Evolutionary conservation across 495 filamentous ascomycete species (phyloP).

Genomic region (Aspergillus coremiiformis): DNA sequence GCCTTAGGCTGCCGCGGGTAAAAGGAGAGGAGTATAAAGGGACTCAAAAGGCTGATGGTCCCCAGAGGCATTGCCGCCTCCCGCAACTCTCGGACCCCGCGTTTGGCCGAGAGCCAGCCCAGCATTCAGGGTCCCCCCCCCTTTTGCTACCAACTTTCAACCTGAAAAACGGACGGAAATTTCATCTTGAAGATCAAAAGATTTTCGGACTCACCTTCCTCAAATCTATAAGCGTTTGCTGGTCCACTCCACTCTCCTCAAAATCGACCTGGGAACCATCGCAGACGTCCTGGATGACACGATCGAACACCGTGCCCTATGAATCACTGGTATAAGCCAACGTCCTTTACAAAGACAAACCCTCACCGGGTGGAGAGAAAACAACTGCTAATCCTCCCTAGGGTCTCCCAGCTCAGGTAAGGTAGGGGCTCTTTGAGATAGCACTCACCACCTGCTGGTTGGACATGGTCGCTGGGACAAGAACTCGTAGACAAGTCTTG

Average conservation of each 20-base stretch:
- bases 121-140: neutral
- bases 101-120: constrained; percentile 20
- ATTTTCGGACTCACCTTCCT: constrained; percentile 55
- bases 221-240: constrained; percentile 75
- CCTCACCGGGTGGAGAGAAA: neutral
- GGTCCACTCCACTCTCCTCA: constrained; percentile 90
- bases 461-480: constrained; percentile 41
- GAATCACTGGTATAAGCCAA: constrained; percentile 28
- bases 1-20: constrained; percentile 27
- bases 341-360: constrained; percentile 7
- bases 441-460: constrained; percentile 59
- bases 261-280: constrained; percentile 85
- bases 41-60: constrained; percentile 32
- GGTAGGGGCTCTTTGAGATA: constrained; percentile 17
- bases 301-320: constrained; percentile 75
- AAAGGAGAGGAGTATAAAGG: constrained; percentile 36
- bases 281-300: constrained; percentile 88
- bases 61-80: constrained; percentile 27
- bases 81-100: constrained; percentile 34
- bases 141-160: neutral
- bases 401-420: constrained; percentile 3
- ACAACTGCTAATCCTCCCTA: neutral
- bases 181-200: constrained; percentile 5
- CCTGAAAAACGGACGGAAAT: constrained; percentile 9
- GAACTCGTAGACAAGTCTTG: constrained; percentile 5